Conservation (phyloP, 2,329 filamentous ascomycete species). For the Cryphonectria carpinicola region DNA sequence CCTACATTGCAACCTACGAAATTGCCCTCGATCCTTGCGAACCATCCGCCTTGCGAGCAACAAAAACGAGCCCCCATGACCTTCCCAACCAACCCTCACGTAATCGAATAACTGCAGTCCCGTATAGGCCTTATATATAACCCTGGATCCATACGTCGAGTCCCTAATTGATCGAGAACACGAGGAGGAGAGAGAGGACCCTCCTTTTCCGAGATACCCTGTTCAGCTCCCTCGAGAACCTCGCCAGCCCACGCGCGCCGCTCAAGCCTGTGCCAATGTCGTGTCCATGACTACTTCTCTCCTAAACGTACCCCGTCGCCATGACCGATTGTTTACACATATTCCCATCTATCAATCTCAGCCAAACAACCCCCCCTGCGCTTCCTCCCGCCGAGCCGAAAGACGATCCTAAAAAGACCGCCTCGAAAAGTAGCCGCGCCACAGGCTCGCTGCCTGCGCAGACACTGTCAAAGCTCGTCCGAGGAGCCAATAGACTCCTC, state of each 20-base stretch:
- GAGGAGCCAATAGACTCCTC: constrained; percentile 45
- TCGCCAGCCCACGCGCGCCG: background rate
- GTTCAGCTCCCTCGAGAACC: too few relatives aligned
- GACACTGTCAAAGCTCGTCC: constrained; percentile 33
- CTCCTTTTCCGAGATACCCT: too few relatives aligned
- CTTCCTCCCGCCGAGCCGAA: constrained; percentile 2
- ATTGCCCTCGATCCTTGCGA: background rate
- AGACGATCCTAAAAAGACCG: background rate
- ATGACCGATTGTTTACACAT: constrained; percentile 27
- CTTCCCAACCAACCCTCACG: background rate
- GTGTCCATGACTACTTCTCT: background rate
- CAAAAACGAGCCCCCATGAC: background rate
- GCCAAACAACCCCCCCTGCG: background rate
- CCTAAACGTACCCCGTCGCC: constrained; percentile 8
- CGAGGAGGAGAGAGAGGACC: background rate
- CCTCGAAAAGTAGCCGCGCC: constrained; percentile 14
- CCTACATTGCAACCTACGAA: background rate
- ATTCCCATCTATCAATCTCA: constrained; percentile 18
- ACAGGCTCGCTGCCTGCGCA: constrained; percentile 19
- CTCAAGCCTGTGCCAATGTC: constrained; percentile 14
- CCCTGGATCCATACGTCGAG: background rate
- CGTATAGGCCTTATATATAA: background rate
- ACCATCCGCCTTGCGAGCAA: background rate
- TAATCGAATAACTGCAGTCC: background rate
- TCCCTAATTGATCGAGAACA: background rate